phyloP scores from a whole-genome alignment of 164 flowering plant genomes.

The Berberis vulgaris region DNA sequence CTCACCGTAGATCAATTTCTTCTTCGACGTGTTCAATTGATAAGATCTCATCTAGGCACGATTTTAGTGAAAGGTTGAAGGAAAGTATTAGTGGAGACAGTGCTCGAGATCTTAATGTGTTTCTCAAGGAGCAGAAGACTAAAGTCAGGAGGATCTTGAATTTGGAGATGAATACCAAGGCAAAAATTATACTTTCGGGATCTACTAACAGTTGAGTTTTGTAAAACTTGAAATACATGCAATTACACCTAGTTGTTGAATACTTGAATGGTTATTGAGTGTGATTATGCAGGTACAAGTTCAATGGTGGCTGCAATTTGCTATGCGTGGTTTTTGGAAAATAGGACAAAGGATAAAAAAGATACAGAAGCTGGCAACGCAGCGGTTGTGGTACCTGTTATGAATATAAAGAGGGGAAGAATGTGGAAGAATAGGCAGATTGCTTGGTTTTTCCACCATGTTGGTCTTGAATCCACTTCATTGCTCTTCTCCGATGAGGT shows the following conservation, averaged over 20 bases:
- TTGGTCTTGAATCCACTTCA: constrained; percentile 43
- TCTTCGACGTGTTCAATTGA: constrained; percentile 44
- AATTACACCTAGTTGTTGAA: not conserved
- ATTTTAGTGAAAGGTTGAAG: constrained; percentile 6
- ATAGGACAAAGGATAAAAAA: constrained; percentile 14
- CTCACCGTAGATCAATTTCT: constrained; percentile 42
- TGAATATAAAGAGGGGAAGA: constrained; percentile 43
- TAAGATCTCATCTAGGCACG: constrained; percentile 15
- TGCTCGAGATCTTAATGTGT: constrained; percentile 32
- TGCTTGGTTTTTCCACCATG: constrained; percentile 66
- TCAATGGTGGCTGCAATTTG: constrained; percentile 70
- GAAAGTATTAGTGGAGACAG: constrained; percentile 3
- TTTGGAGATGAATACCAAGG: constrained; percentile 33
- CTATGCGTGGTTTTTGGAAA: constrained; percentile 59
- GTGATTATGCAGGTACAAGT: constrained; percentile 37
- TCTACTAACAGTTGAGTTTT: constrained; percentile 51
- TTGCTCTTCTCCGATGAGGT: constrained; percentile 73
- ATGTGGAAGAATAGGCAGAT: constrained; percentile 68
- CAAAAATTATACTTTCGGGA: constrained; percentile 57
- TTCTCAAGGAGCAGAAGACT: constrained; percentile 45
- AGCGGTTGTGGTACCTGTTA: constrained; percentile 50
- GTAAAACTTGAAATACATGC: too few relatives aligned
- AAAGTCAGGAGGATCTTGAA: constrained; percentile 29
- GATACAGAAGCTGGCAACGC: constrained; percentile 8
- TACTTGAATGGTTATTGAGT: not conserved